These are phyloP conservation scores for Mycena maculata DNA, from an alignment of 768 basidiomycete genomes.

Conservation along the genomic window DNA sequence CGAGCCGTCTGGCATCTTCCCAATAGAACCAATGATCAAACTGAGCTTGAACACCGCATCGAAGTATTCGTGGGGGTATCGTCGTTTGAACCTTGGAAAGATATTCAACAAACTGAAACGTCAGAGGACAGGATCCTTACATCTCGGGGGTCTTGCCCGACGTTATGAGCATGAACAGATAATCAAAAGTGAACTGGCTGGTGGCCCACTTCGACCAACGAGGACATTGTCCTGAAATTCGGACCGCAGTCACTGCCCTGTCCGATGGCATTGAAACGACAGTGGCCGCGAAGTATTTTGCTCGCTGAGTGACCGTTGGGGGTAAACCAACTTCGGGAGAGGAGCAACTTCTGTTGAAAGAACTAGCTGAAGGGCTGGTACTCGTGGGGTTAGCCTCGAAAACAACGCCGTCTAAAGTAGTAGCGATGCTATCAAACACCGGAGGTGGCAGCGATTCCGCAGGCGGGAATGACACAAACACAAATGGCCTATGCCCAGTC, in stretches of 20 bases:
- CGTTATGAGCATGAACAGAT: conserved; percentile 20
- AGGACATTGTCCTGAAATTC: not conserved
- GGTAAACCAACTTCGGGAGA: conserved; percentile 4
- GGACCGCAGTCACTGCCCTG: not conserved
- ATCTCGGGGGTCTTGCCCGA: not conserved
- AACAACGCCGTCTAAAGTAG: not conserved
- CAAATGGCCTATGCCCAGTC: not conserved
- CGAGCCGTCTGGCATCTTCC: conserved; percentile 23
- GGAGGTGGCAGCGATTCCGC: conserved; percentile 17
- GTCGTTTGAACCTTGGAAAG: conserved; percentile 13
- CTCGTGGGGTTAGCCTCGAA: not conserved
- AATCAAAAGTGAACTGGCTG: conserved; percentile 20
- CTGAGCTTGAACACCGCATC: conserved; percentile 15
- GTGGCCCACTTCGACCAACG: conserved; percentile 20
- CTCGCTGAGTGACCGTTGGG: not conserved
- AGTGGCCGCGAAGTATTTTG: conserved; percentile 7
- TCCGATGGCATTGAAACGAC: not conserved
- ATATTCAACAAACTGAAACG: not conserved
- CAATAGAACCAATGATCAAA: not conserved
- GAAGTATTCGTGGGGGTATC: conserved; percentile 10
- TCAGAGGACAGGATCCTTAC: not conserved
- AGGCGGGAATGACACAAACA: conserved; percentile 14
- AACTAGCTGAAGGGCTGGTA: not conserved
- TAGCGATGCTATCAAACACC: not conserved
- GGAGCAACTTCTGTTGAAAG: not conserved